These are phyloP conservation scores for Persicaria tinctoria DNA, from an alignment of 148 eudicot genomes.

Conservation along the genomic window DNA sequence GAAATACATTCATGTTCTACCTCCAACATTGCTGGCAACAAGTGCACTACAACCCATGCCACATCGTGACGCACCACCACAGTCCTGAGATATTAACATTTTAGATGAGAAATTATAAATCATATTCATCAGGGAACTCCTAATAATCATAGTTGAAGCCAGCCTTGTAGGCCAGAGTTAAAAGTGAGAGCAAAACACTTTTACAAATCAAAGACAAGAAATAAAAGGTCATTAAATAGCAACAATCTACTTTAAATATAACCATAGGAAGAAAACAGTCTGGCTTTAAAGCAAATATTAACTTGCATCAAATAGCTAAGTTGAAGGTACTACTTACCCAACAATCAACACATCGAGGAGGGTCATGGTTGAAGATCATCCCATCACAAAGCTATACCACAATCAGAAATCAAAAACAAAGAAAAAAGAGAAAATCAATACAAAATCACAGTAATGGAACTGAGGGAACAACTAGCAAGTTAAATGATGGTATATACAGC, in stretches of 20 bases:
- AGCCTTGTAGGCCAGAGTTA: not conserved
- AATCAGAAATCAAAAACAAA: slow-evolving; percentile 15
- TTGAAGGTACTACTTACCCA: slow-evolving; percentile 33
- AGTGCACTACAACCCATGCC: slow-evolving; percentile 92
- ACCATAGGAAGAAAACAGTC: not conserved
- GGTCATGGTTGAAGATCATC: slow-evolving; percentile 88
- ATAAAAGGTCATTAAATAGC: not conserved
- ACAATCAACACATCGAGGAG: slow-evolving; percentile 72
- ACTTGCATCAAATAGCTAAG: slow-evolving; percentile 4
- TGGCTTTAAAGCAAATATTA: not conserved
- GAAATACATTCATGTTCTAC: slow-evolving; percentile 24
- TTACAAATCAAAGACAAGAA: not conserved
- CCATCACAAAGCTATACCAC: slow-evolving; percentile 72
- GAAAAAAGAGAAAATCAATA: slow-evolving; percentile 5
- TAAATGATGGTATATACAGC: not conserved
- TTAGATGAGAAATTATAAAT: not conserved
- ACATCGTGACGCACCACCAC: slow-evolving; percentile 79
- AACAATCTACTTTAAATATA: not conserved
- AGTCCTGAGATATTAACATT: slow-evolving; percentile 39
- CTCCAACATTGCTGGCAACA: slow-evolving; percentile 54
- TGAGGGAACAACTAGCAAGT: not conserved
- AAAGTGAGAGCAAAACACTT: slow-evolving; percentile 11
- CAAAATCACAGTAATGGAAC: not conserved
- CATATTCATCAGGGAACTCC: not conserved
- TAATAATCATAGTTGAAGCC: not conserved